These are phyloP conservation scores for Ceratocystis papillata DNA, from an alignment of 2,329 filamentous ascomycete species.

Conservation along the genomic window DNA sequence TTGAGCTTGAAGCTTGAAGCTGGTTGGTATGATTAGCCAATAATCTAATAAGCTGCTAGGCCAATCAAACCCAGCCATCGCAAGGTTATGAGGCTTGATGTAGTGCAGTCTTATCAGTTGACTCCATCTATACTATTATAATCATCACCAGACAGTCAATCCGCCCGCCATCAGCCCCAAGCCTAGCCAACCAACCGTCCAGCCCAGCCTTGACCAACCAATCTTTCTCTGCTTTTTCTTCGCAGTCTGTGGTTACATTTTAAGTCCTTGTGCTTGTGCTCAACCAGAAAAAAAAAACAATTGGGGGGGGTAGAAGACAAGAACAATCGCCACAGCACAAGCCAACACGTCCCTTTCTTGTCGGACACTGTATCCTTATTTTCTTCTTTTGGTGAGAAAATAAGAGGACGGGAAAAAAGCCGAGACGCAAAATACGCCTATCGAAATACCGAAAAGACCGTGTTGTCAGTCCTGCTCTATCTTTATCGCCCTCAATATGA, in stretches of 20 bases:
- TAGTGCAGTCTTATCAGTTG: not conserved
- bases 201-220: not conserved
- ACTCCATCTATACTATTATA: too few species aligned
- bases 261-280: conserved; percentile 4
- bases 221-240: not conserved
- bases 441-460: not conserved
- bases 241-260: conserved; percentile 1
- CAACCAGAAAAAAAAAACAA: conserved; percentile 8
- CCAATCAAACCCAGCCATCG: too few species aligned
- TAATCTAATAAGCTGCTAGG: too few species aligned
- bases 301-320: not conserved
- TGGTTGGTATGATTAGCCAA: too few species aligned
- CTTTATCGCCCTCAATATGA: not conserved
- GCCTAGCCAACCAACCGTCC: not conserved
- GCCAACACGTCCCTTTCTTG: conserved; percentile 5
- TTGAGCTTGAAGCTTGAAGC: too few species aligned
- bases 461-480: too few species aligned
- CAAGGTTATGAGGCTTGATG: not conserved
- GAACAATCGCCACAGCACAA: conserved; percentile 4
- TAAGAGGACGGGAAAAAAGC: not conserved
- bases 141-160: not conserved
- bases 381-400: not conserved
- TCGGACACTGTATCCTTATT: conserved; percentile 9
- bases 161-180: not conserved
- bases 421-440: not conserved